A percentile compares a stretch with the other conserved stretches of the same genome.
Conservation (phyloP, 257 asterid species). For the Solanum neorickii region DNA sequence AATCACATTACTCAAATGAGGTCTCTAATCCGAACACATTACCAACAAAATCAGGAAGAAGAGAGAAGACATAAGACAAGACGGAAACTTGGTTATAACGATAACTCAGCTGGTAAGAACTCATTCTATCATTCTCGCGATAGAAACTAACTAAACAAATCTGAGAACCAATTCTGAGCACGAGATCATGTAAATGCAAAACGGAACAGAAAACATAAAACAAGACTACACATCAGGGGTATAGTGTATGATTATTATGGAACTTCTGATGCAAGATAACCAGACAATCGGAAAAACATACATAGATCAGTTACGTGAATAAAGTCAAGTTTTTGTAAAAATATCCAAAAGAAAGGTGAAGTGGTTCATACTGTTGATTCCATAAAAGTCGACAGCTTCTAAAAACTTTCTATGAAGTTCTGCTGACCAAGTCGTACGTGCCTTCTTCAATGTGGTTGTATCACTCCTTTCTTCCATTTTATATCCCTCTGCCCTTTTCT, state of each 20-base stretch:
- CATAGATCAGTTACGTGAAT: neutral
- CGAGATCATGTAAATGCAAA: neutral
- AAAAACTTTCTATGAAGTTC: slow-evolving; percentile 94
- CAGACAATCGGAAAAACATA: neutral
- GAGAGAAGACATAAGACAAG: neutral
- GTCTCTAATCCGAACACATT: neutral
- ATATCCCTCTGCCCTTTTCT: slow-evolving; percentile 6
- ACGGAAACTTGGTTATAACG: neutral
- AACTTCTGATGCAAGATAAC: neutral
- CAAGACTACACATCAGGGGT: neutral
- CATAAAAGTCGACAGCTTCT: slow-evolving; percentile 74
- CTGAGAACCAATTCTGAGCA: too few species aligned
- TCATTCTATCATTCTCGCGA: neutral
- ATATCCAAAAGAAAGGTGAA: neutral
- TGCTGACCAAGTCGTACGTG: slow-evolving; percentile 82
- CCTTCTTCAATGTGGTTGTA: slow-evolving; percentile 50
- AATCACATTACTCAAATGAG: neutral
- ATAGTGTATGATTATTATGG: neutral
- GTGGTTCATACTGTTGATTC: slow-evolving; percentile 67
- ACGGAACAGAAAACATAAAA: neutral
- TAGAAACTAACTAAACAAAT: neutral
- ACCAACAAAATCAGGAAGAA: neutral
- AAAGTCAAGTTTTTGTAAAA: neutral
- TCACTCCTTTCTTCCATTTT: slow-evolving; percentile 66
- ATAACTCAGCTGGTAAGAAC: neutral